Conservation (phyloP, 2,329 filamentous ascomycete species). For the Lecanicillium sp. region DNA sequence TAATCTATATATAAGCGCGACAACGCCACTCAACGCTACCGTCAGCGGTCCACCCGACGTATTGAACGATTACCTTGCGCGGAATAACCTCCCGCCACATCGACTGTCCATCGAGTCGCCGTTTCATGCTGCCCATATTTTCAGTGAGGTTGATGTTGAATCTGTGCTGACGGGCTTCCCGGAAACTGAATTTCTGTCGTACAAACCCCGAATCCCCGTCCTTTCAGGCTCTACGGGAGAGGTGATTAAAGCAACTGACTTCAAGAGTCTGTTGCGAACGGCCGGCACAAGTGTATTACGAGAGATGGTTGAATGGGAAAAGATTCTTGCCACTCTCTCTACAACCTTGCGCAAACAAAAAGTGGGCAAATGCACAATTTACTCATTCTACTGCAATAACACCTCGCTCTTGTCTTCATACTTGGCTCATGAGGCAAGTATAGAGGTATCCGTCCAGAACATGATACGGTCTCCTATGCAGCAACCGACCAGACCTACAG, state of each 20-base stretch:
- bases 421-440: neutral
- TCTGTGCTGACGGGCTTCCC: neutral
- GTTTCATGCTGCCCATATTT: slow-evolving; percentile 22
- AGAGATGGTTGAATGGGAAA: neutral
- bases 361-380: neutral
- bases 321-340: neutral
- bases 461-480: neutral
- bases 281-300: slow-evolving; percentile 1
- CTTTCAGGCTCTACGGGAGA: neutral
- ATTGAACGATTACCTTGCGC: slow-evolving; percentile 10
- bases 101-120: slow-evolving; percentile 20
- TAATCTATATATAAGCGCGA: slow-evolving; percentile 22
- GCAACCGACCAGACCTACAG: neutral
- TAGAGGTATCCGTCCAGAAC: neutral
- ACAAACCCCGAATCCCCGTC: neutral
- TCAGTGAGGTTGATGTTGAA: slow-evolving; percentile 9
- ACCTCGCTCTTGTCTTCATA: slow-evolving; percentile 3
- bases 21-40: slow-evolving; percentile 18
- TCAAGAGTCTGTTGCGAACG: neutral
- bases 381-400: neutral
- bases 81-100: too few relatives aligned
- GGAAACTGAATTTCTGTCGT: neutral
- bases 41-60: slow-evolving; percentile 21
- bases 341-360: neutral
- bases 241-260: neutral